Evolutionary conservation across 2,329 filamentous ascomycete genomes (phyloP), one percentile per base, ranked within the genome.

Genomic region (Emmonsiellopsis sp.): DNA sequence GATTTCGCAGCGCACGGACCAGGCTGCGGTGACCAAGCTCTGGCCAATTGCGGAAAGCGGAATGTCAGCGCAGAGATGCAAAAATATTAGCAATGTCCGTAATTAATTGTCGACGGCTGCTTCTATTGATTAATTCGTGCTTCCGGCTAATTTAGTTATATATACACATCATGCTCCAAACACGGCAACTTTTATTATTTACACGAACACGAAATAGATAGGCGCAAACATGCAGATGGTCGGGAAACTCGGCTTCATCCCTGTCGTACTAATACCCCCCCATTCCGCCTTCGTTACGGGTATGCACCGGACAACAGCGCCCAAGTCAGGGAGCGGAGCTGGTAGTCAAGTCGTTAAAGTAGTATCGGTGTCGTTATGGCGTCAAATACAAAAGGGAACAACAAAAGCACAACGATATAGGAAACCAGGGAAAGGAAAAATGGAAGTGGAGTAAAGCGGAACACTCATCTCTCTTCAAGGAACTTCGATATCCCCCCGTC

Each of bases 401-500:
- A 9, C 21, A 39, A 31, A 36, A 42, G 27, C 33, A 13, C 14
- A 53, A 21, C 17, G n/a, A 17, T 8, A n/a, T 6, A 13, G 21
- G 10, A 21, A 17, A 11, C 7, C n/a, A 48, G 36, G 31, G 50
- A 40, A 46, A 11, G 21, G 14, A n/a, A 36, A 48, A 14, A 37
- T 13, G 3, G 21, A 17, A 13, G 31, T 31, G 21, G 37, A 46
- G 21, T 21, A 32, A 46, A 52, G 31, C 31, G 8, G 31, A 42
- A 43, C 31, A 51, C 39, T 37, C 40, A 51, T 27, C 49, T 51
- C 31, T 21, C 49, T 44, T 65, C 67, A 73, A 36, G 71, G 70
- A 53, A 73, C 71, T 61, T 80, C 77, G 58, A 77, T 79, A 53
- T 78, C 75, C 36, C 77, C 71, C 61, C 74, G 72, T 63, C 72